These are phyloP conservation scores for Aspergillus sp. DNA, from an alignment of 2,329 filamentous ascomycete genomes.

Conservation along the genomic window DNA sequence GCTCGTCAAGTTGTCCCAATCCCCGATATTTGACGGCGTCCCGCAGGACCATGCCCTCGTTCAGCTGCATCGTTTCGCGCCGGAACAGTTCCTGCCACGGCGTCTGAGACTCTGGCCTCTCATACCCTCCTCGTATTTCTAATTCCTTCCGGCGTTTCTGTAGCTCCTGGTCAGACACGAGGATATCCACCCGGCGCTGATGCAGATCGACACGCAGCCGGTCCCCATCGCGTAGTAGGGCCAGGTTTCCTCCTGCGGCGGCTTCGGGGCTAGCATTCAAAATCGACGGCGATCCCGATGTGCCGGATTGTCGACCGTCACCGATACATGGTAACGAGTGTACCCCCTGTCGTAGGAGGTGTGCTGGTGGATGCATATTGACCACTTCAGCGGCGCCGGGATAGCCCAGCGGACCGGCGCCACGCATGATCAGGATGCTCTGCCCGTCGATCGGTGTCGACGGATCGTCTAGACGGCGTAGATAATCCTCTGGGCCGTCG, in stretches of 20 bases:
- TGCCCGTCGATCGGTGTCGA: slow-evolving; percentile 31
- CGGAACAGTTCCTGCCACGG: slow-evolving; percentile 47
- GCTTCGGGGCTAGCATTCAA: slow-evolving; percentile 51
- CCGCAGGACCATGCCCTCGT: slow-evolving; percentile 42
- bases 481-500: slow-evolving; percentile 45
- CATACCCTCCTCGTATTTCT: slow-evolving; percentile 32
- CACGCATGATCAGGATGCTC: slow-evolving; percentile 44
- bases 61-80: slow-evolving; percentile 39
- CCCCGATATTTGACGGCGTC: slow-evolving; percentile 41
- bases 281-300: slow-evolving; percentile 48
- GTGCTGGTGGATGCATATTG: slow-evolving; percentile 44
- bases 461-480: slow-evolving; percentile 36
- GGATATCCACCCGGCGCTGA: slow-evolving; percentile 43
- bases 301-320: slow-evolving; percentile 49
- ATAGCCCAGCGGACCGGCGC: slow-evolving; percentile 43
- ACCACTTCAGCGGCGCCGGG: slow-evolving; percentile 46
- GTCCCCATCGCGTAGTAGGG: slow-evolving; percentile 45
- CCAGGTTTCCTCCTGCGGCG: slow-evolving; percentile 47
- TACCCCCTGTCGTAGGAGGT: slow-evolving; percentile 40
- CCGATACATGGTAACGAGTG: slow-evolving; percentile 45
- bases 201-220: slow-evolving; percentile 43
- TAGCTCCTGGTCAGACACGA: slow-evolving; percentile 36
- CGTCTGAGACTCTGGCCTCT: slow-evolving; percentile 37
- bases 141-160: slow-evolving; percentile 31
- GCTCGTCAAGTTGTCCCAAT: slow-evolving; percentile 37